A percentile compares a stretch with the other conserved stretches of the same genome.
Conservation (phyloP, 257 asterid species). For the Prunella vulgaris region DNA sequence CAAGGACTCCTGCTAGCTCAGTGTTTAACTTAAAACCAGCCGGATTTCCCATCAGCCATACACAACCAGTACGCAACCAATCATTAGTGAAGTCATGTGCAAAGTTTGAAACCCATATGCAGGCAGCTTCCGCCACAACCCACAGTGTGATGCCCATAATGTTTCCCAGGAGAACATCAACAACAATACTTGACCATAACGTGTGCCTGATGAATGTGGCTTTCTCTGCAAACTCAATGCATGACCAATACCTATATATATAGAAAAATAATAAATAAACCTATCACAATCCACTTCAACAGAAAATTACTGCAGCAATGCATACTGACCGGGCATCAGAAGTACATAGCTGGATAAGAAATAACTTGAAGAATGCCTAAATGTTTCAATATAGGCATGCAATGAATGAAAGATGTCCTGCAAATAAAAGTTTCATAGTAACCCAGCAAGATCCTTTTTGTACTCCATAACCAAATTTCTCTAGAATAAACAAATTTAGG, state of each 20-base stretch:
- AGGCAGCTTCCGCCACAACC: constrained; percentile 53
- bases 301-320: background rate
- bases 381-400: background rate
- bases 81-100: constrained; percentile 60
- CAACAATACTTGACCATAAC: constrained; percentile 66
- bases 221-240: constrained; percentile 81
- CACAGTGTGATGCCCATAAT: constrained; percentile 60
- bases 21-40: constrained; percentile 98
- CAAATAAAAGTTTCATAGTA: background rate
- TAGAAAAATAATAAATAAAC: constrained; percentile 18
- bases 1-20: constrained; percentile 94
- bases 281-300: background rate
- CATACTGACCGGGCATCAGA: background rate
- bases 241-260: constrained; percentile 57
- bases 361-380: background rate
- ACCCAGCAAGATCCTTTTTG: background rate
- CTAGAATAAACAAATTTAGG: background rate
- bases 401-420: background rate
- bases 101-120: constrained; percentile 47
- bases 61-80: constrained; percentile 86
- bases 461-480: background rate
- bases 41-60: constrained; percentile 98
- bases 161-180: constrained; percentile 77
- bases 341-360: background rate
- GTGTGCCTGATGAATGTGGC: constrained; percentile 62